Evolutionary conservation across 768 basidiomycete species (phyloP).

Genomic region (Tulasnella sp.): DNA sequence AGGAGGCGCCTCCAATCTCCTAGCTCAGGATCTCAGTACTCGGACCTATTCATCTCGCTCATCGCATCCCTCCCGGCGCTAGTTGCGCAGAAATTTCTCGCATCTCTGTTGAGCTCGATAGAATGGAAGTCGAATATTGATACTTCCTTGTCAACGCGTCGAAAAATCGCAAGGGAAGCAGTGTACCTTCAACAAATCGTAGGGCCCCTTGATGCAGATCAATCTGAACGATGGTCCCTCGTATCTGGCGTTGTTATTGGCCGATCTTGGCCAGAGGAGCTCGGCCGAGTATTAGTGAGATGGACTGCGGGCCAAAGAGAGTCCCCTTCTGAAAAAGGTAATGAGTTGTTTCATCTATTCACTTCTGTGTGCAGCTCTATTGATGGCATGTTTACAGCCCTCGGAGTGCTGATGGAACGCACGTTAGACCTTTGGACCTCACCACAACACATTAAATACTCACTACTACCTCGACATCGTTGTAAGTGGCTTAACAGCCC

Average conservation of each 20-base stretch:
- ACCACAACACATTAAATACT: conserved; percentile 68
- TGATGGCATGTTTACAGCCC: conserved; percentile 38
- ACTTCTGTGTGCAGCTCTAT: conserved; percentile 3
- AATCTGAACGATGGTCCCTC: conserved; percentile 43
- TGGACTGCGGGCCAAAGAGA: conserved; percentile 48
- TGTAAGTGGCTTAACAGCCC: conserved; percentile 39
- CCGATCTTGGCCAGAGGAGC: conserved; percentile 48
- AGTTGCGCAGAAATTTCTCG: conserved; percentile 47
- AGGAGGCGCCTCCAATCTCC: conserved; percentile 29
- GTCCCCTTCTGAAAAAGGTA: conserved; percentile 28
- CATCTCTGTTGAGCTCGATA: conserved; percentile 48
- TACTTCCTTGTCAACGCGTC: conserved; percentile 29
- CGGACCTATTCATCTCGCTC: conserved; percentile 39
- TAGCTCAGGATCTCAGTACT: conserved; percentile 31
- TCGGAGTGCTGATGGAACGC: conserved; percentile 23
- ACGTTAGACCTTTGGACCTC: conserved; percentile 60
- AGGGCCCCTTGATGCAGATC: conserved; percentile 37
- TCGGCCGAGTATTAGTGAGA: conserved; percentile 54
- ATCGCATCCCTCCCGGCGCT: conserved; percentile 41
- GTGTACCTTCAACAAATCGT: conserved; percentile 42
- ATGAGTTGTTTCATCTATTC: conserved; percentile 1
- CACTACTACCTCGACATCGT: conserved; percentile 59
- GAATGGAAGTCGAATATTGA: conserved; percentile 28
- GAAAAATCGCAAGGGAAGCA: conserved; percentile 44
- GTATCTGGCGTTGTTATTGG: conserved; percentile 40